Evolutionary conservation across 768 basidiomycete species (phyloP), one percentile per base, ranked within the genome.

Genomic region (Harrya chromipes): DNA sequence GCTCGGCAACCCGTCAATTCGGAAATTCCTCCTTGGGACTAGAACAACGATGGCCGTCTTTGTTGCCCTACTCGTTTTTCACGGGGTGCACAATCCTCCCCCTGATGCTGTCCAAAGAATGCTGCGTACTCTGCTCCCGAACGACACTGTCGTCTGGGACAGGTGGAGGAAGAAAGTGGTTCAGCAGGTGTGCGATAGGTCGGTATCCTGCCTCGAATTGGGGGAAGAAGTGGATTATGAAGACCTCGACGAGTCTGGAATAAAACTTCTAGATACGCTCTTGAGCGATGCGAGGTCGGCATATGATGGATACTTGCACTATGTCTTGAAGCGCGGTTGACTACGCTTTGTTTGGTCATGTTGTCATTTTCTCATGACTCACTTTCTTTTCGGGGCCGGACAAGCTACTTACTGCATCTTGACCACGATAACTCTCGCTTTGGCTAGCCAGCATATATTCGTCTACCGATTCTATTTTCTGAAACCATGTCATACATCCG

Each of bases 141-240:
- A 63, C 13, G 57, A 65, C 16, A 63, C 62, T 0, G 4, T 11
- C 2, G 62, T 63, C 13, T 63, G 62, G 62, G 29, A 49, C 10
- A 43, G 1, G 29, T 63, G 61, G 63, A 59, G 52, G 41, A 20
- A 52, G 37, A 62, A 47, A 43, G 63, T 60, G 5, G 36, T 40
- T 24, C 38, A 0, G 24, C 54, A 46, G 31, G 43, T 63, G 31
- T 52, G 46, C 36, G 46, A 52, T 3, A 43, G 12, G 37, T 50
- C 43, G 19, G 10, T 31, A n/a, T 36, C 49, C 21, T 33, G n/a
- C 40, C 44, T 60, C 17, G 13, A 45, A 19, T 6, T 46, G 1
- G 43, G 38, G 16, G 52, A 54, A 40, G 27, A 40, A 3, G 46
- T 36, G 0, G 33, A 49, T 4, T 47, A 41, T 6, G n/a, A 6